Evolutionary conservation across 2,329 filamentous ascomycete genomes (phyloP), one percentile per base, ranked within the genome.

Genomic region (Alternaria viburni): DNA sequence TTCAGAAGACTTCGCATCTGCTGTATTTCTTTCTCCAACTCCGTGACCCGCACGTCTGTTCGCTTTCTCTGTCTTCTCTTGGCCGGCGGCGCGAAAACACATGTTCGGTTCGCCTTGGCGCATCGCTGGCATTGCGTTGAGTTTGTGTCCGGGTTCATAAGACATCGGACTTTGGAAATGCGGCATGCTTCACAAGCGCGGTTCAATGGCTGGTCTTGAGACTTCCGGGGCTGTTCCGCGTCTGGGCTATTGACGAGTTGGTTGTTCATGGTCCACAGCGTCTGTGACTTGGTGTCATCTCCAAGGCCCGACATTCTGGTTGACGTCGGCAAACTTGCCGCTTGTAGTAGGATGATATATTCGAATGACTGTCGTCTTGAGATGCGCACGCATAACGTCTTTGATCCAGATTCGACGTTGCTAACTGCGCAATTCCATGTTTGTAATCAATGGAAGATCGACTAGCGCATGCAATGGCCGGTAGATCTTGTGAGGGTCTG

Each of bases 141-240:
- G 41, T 56, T 64, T 57, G 70, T 62, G 32, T 69, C 69, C 9
- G 74, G 67, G 19, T 74, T 72, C 11, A 72, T 57, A 30, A 79
- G 59, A 61, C 77, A 79, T 15, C 77, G 75, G 8, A 79, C 71
- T 67, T 79, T 79, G 10, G 77, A 79, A 7, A 74, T 61, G 26
- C 77, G 73, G 58, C 77, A 79, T 54, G 77, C 70, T 62, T 79
- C 77, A 59, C 77, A 79, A 11, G 77, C 77, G 57, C 77, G 69
- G 54, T 79, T 79, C 36, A 79, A 52, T 30, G 75, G 71, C 41
- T 75, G 74, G 1, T 78, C 76, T 41, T 67, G 56, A 5, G 69
- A 36, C 54, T 73, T 76, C 57, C 65, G 73, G 5, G 65, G n/a
- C 30, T 54, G 61, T 10, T 69, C 66, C 10, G 57, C 55, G 11